Conservation (phyloP, 805 yeast genomes). For the Saccharomycopsis javanensis region DNA sequence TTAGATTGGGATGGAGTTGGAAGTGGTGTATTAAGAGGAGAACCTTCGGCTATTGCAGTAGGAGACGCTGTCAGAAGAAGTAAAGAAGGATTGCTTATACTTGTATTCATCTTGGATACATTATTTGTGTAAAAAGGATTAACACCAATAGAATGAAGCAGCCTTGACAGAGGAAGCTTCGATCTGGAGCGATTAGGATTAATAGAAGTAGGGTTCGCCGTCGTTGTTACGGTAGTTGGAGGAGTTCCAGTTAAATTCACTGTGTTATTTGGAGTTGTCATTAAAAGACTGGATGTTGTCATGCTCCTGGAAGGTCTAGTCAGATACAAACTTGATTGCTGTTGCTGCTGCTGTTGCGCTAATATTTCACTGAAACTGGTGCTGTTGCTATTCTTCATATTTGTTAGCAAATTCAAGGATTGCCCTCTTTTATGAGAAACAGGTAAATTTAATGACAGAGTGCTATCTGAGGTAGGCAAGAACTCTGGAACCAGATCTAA, state of each 20-base stretch:
- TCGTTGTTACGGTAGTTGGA: background rate
- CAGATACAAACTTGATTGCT: constrained; percentile 13
- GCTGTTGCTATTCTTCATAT: background rate
- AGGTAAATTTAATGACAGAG: constrained; percentile 1
- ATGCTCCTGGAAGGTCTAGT: constrained; percentile 9
- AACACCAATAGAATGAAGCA: background rate
- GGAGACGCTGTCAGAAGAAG: background rate
- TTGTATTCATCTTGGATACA: background rate
- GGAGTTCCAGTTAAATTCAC: background rate
- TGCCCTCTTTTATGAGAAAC: constrained; percentile 2
- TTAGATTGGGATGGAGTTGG: constrained; percentile 8
- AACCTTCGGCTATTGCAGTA: background rate
- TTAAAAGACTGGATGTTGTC: constrained; percentile 6
- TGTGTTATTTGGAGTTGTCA: background rate
- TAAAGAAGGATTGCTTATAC: background rate
- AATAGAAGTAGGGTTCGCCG: background rate
- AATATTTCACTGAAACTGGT: background rate
- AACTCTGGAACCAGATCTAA: constrained; percentile 17
- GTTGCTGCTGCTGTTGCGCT: constrained; percentile 16
- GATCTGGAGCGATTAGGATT: constrained; percentile 1
- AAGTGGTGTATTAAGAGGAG: constrained; percentile 6
- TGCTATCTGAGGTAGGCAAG: constrained; percentile 5
- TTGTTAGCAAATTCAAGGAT: constrained; percentile 4
- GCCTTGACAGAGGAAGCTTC: background rate
- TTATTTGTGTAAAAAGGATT: background rate